These are phyloP conservation scores for Kregervanrija pseudodelftensis DNA, from an alignment of 805 yeast species.

Conservation along the genomic window DNA sequence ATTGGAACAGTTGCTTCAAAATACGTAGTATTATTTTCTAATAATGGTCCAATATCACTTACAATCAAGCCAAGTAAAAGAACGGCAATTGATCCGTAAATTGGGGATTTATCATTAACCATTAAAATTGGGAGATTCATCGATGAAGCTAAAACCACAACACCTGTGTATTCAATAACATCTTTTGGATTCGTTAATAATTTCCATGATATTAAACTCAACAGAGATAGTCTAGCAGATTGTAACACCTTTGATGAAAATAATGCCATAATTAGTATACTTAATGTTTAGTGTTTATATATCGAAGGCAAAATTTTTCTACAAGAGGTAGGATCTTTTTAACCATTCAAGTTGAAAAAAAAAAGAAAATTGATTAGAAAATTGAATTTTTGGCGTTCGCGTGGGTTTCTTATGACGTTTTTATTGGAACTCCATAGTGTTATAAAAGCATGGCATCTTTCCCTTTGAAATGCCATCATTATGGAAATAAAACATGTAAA, in stretches of 20 bases:
- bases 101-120: slow-evolving; percentile 26
- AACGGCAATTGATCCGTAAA: slow-evolving; percentile 42
- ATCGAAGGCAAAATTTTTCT: no score
- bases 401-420: no score
- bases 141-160: slow-evolving; percentile 22
- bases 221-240: slow-evolving; percentile 15
- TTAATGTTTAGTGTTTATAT: no score
- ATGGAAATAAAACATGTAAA: no score
- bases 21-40: slow-evolving; percentile 36
- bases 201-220: slow-evolving; percentile 17
- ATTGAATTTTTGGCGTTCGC: no score
- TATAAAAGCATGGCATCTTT: no score
- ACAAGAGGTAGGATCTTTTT: no score
- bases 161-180: slow-evolving; percentile 24
- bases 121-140: slow-evolving; percentile 28
- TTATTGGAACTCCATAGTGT: no score
- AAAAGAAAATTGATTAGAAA: no score
- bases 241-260: slow-evolving; percentile 20
- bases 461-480: no score
- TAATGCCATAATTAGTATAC: slow-evolving; percentile 20
- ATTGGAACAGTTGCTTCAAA: slow-evolving; percentile 57
- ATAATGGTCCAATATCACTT: slow-evolving; percentile 52
- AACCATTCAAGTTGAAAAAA: no score
- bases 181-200: slow-evolving; percentile 19
- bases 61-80: slow-evolving; percentile 38